A percentile compares a stretch with the other conserved stretches of the same genome.
phyloP scores from a whole-genome alignment of 2,329 filamentous ascomycete species.

The Aureobasidium sp. region DNA sequence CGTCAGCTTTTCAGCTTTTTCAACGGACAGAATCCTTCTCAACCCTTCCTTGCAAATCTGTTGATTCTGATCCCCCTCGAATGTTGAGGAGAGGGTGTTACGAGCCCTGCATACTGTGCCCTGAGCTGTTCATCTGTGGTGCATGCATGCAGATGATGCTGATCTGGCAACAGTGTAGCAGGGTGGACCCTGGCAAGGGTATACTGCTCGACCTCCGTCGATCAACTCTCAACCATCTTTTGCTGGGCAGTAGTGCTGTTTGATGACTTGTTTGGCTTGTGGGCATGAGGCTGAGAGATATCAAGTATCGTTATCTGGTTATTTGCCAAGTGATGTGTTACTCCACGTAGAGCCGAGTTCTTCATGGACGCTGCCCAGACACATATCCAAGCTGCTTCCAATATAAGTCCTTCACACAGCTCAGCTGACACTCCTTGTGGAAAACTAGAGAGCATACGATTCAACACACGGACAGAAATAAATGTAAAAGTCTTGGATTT shows the following conservation, averaged over 20 bases:
- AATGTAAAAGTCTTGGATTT: background rate
- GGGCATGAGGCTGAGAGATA: background rate
- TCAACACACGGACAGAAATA: background rate
- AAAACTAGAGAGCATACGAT: background rate
- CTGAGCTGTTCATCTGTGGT: background rate
- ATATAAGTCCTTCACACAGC: too few relatives aligned
- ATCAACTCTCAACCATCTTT: background rate
- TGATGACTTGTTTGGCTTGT: background rate
- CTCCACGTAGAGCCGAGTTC: background rate
- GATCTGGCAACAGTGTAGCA: background rate
- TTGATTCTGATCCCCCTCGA: background rate
- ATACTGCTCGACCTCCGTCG: background rate
- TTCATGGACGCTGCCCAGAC: background rate
- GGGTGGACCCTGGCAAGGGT: background rate
- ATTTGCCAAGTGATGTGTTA: background rate
- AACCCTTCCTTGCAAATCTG: background rate
- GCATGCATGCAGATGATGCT: background rate
- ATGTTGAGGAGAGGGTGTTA: background rate
- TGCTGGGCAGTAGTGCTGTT: background rate
- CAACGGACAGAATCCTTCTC: background rate
- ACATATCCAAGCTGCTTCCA: background rate
- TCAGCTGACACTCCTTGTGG: too few relatives aligned
- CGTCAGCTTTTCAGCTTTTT: background rate
- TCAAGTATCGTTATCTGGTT: background rate
- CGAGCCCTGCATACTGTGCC: background rate